These are phyloP conservation scores for Boletus reticulatus DNA, from an alignment of 768 basidiomycete species.

Conservation along the genomic window DNA sequence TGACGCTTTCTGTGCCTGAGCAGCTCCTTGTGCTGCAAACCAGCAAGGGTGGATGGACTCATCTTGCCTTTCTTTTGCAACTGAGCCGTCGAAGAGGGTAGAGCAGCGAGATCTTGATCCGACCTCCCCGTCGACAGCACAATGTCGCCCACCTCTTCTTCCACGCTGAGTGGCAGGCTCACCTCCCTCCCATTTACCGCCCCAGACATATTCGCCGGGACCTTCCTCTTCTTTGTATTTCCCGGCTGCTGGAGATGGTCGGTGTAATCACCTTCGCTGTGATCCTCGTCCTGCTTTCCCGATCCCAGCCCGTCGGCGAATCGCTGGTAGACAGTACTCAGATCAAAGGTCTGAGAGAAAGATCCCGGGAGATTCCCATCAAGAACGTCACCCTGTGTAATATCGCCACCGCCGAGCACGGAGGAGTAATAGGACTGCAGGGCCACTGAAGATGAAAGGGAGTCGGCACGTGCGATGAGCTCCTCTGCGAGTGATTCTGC, in stretches of 20 bases:
- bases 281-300: constrained; percentile 47
- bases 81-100: constrained; percentile 20
- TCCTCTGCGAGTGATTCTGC: constrained; percentile 54
- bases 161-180: constrained; percentile 41
- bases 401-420: constrained; percentile 40
- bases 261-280: constrained; percentile 58
- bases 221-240: constrained; percentile 88
- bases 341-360: constrained; percentile 26
- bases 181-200: constrained; percentile 42
- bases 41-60: constrained; percentile 60
- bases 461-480: constrained; percentile 55
- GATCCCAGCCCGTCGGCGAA: constrained; percentile 25
- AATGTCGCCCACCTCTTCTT: constrained; percentile 39
- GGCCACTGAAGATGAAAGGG: constrained; percentile 56
- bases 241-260: constrained; percentile 75
- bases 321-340: constrained; percentile 26
- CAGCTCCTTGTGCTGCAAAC: constrained; percentile 73
- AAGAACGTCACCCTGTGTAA: constrained; percentile 35
- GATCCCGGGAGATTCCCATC: constrained; percentile 21
- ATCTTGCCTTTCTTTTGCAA: constrained; percentile 43
- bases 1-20: constrained; percentile 68
- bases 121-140: constrained; percentile 25
- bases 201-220: constrained; percentile 59
- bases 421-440: constrained; percentile 66
- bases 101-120: constrained; percentile 19